A percentile compares a stretch with the other conserved stretches of the same genome.
Conservation (phyloP, 2,329 filamentous ascomycete genomes). For the Cadophora sp. region DNA sequence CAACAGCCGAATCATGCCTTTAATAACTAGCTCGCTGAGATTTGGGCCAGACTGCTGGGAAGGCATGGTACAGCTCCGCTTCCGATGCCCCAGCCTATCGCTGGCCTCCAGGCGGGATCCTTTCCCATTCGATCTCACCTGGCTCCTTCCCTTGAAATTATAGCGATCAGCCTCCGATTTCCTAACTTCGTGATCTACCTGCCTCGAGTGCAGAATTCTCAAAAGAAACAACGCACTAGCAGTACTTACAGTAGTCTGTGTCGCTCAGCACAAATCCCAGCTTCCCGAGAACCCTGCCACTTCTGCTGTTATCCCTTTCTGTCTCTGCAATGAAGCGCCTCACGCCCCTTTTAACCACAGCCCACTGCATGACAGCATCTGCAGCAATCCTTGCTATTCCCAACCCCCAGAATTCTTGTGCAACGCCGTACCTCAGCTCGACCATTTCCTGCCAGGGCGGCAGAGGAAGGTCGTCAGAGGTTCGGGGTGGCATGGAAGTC, state of each 20-base stretch:
- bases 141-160: neutral
- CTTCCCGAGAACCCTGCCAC: slow-evolving; percentile 3
- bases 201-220: too few species aligned
- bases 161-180: neutral
- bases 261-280: neutral
- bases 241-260: neutral
- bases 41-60: too few species aligned
- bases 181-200: too few species aligned
- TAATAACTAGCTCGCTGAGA: too few species aligned
- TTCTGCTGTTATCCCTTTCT: slow-evolving; percentile 9
- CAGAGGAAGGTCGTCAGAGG: neutral
- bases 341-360: slow-evolving; percentile 2
- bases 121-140: slow-evolving; percentile 5
- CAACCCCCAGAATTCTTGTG: slow-evolving; percentile 1
- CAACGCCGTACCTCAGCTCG: slow-evolving; percentile 9
- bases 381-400: slow-evolving; percentile 5
- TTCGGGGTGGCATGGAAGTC: neutral
- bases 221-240: too few species aligned
- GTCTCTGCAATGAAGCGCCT: slow-evolving; percentile 10
- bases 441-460: slow-evolving; percentile 3
- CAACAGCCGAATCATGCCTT: too few species aligned
- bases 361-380: slow-evolving; percentile 8
- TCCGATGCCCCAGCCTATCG: neutral
- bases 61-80: neutral
- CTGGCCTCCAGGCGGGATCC: neutral